Evolutionary conservation across 192 early-diverging fungal species (phyloP).

Genomic region (Linnemannia elongata): DNA sequence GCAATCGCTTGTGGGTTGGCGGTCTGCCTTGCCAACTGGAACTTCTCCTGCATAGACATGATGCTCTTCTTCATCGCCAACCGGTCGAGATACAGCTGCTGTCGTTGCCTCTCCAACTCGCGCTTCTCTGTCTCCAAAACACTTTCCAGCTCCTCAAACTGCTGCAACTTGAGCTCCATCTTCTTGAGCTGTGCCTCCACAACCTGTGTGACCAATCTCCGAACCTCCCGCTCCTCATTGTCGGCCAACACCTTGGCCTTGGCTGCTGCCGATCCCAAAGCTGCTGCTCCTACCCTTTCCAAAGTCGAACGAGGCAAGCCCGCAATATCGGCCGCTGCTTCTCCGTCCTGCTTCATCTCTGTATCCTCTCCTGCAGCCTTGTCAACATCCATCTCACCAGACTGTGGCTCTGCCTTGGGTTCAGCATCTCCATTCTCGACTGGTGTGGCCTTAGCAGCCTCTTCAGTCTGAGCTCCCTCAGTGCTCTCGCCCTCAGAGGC

Average conservation of each 20-base stretch:
- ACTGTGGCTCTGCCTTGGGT: slow-evolving; percentile 23
- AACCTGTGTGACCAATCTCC: slow-evolving; percentile 80
- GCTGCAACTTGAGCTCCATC: slow-evolving; percentile 92
- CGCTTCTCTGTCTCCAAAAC: slow-evolving; percentile 88
- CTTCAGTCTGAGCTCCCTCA: slow-evolving; percentile 2
- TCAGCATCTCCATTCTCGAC: slow-evolving; percentile 14
- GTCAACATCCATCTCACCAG: slow-evolving; percentile 54
- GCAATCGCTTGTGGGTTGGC: slow-evolving; percentile 22
- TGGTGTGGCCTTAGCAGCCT: neutral
- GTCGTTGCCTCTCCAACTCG: slow-evolving; percentile 81
- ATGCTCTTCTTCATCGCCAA: slow-evolving; percentile 70
- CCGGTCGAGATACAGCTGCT: slow-evolving; percentile 72
- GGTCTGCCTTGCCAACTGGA: slow-evolving; percentile 36
- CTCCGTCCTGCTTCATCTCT: slow-evolving; percentile 14
- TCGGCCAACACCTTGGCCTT: slow-evolving; percentile 86
- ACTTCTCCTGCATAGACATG: slow-evolving; percentile 57
- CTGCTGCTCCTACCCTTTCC: slow-evolving; percentile 83
- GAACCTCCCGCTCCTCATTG: slow-evolving; percentile 88
- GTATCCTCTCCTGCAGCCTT: slow-evolving; percentile 33
- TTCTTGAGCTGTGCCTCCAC: slow-evolving; percentile 91
- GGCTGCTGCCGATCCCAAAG: slow-evolving; percentile 92
- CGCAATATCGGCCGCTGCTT: slow-evolving; percentile 5
- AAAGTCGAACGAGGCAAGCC: slow-evolving; percentile 61
- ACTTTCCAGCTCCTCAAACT: slow-evolving; percentile 93
- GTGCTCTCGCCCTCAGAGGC: neutral